Percentiles rank a stretch among this genome's conserved stretches.
Conservation (phyloP, 2,329 filamentous ascomycete species). For the Nigrospora osmanthi region DNA sequence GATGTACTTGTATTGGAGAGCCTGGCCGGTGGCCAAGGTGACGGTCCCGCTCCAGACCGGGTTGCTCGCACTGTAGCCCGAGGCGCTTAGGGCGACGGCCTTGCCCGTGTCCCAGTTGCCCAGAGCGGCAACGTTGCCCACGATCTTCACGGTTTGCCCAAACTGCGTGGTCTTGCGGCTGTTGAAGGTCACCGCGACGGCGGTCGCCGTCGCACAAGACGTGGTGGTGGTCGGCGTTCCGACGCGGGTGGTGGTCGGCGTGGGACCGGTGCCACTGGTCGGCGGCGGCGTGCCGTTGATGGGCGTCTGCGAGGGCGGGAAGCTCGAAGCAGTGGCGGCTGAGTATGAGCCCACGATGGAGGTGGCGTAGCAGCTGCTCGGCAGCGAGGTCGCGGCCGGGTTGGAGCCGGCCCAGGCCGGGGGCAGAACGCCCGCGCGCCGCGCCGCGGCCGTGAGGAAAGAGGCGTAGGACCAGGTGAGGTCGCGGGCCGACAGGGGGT, state of each 20-base stretch:
- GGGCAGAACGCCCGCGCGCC: conserved; percentile 47
- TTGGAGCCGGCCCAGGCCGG: conserved; percentile 42
- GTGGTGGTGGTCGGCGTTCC: conserved; percentile 15
- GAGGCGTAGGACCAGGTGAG: conserved; percentile 35
- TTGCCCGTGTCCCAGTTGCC: conserved; percentile 52
- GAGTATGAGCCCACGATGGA: conserved; percentile 44
- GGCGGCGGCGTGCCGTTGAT: conserved; percentile 15
- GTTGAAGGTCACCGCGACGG: conserved; percentile 56
- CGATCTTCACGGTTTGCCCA: conserved; percentile 59
- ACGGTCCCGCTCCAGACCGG: conserved; percentile 55
- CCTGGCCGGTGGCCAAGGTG: conserved; percentile 44
- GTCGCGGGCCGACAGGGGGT: conserved; percentile 55
- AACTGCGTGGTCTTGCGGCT: conserved; percentile 46
- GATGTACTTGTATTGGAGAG: conserved; percentile 63
- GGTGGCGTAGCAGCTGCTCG: conserved; percentile 37
- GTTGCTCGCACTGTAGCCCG: conserved; percentile 48
- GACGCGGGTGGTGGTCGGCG: conserved; percentile 15
- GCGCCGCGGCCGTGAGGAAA: conserved; percentile 55
- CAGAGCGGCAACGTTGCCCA: conserved; percentile 50
- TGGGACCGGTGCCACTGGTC: conserved; percentile 12
- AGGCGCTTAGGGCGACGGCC: conserved; percentile 50
- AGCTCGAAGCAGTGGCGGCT: conserved; percentile 35
- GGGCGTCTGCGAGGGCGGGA: conserved; percentile 41
- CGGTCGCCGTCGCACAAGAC: conserved; percentile 28
- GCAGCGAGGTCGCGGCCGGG: conserved; percentile 35